phyloP scores from a whole-genome alignment of 257 asterid genomes.

The Thymus mandschuricus region DNA sequence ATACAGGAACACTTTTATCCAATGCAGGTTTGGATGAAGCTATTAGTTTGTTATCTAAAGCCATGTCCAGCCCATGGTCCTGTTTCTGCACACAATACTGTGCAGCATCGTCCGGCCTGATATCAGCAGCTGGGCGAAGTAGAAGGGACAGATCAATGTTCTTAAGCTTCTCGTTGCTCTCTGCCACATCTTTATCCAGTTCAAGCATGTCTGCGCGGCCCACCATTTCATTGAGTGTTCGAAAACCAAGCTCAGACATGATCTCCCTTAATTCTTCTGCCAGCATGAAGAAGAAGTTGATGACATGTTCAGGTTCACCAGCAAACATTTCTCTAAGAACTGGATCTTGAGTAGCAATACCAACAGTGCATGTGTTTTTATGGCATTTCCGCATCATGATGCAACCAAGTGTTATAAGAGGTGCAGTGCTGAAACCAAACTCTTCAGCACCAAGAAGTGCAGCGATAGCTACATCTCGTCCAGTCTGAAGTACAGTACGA shows the following conservation, averaged over 20 bases:
- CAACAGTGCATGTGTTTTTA: too few species aligned
- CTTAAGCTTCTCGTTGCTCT: constrained; percentile 82
- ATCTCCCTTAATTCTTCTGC: constrained; percentile 97
- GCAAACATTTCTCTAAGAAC: constrained; percentile 92
- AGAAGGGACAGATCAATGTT: constrained; percentile 84
- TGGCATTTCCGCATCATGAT: too few species aligned
- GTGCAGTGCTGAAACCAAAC: too few species aligned
- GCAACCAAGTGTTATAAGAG: too few species aligned
- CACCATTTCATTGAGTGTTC: constrained; percentile 85
- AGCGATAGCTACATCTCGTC: too few species aligned
- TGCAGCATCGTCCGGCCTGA: constrained; percentile 96
- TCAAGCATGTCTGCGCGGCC: constrained; percentile 98
- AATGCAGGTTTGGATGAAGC: constrained; percentile 70
- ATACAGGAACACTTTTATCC: constrained; percentile 81
- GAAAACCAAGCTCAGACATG: constrained; percentile 90
- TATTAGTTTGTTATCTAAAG: constrained; percentile 85
- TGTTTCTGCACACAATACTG: constrained; percentile 95
- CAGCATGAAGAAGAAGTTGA: constrained; percentile 96
- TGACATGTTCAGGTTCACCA: constrained; percentile 97
- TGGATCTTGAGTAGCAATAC: too few species aligned
- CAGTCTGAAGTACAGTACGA: too few species aligned
- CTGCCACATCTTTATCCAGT: constrained; percentile 67
- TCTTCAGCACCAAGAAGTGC: too few species aligned
- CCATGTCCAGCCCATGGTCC: constrained; percentile 96
- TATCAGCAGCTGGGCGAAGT: constrained; percentile 96